Conservation (phyloP, 441 rosid species). For the Eutrema salsugineum region DNA sequence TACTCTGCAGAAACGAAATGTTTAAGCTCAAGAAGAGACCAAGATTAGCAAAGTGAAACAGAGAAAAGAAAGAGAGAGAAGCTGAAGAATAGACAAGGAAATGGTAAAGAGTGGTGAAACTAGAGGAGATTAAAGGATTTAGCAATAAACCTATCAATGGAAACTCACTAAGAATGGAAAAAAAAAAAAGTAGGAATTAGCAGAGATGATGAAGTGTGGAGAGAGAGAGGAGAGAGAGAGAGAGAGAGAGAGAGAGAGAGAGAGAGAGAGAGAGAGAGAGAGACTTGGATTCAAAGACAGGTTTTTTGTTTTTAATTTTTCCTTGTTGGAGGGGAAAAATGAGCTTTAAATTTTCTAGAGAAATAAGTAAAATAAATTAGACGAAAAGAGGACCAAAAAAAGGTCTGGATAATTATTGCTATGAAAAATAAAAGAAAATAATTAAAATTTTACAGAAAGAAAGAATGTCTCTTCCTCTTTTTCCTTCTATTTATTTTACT, state of each 20-base stretch:
- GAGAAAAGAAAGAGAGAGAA: constrained; percentile 2
- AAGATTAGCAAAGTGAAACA: constrained; percentile 21
- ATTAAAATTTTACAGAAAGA: not conserved
- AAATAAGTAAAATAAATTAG: not conserved
- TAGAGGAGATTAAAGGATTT: constrained; percentile 41
- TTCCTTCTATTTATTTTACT: not conserved
- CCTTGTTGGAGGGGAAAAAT: constrained; percentile 23
- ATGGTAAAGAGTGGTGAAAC: constrained; percentile 20
- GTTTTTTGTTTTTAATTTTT: constrained; percentile 35
- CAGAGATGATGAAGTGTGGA: constrained; percentile 29
- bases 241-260: constrained; percentile 28
- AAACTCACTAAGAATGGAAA: constrained; percentile 22
- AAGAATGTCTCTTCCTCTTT: constrained; percentile 6
- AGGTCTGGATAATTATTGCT: not conserved
- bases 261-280: constrained; percentile 36
- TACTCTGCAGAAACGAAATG: constrained; percentile 30
- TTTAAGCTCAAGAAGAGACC: constrained; percentile 26
- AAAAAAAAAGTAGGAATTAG: constrained; percentile 14
- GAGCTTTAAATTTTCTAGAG: not conserved
- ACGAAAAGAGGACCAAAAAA: not conserved
- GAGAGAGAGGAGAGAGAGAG: too few species aligned
- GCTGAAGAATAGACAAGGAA: not conserved
- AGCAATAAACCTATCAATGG: constrained; percentile 54
- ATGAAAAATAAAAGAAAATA: not conserved
- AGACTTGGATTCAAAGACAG: constrained; percentile 92